phyloP scores from a whole-genome alignment of 2,329 filamentous ascomycete species.

The Biscogniauxia marginata region DNA sequence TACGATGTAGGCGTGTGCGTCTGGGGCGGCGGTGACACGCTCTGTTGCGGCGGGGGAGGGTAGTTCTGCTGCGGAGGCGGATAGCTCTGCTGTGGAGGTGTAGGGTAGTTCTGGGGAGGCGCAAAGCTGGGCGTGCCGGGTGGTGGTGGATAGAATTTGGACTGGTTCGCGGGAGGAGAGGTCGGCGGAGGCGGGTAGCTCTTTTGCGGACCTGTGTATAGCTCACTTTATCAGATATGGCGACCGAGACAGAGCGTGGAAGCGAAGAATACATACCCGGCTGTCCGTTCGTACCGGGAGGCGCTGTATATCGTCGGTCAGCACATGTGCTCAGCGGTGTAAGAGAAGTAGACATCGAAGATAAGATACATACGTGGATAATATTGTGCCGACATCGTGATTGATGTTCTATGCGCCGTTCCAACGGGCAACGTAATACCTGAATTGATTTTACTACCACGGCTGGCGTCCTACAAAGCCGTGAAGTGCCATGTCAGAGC shows the following conservation, averaged over 20 bases:
- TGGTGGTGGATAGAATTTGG: conserved; percentile 45
- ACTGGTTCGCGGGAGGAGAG: conserved; percentile 46
- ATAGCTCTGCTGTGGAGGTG: conserved; percentile 29
- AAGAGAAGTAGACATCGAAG: background rate
- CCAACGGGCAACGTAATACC: background rate
- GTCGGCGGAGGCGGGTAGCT: conserved; percentile 47
- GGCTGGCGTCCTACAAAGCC: background rate
- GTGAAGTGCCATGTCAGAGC: background rate
- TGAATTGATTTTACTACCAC: background rate
- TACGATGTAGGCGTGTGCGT: conserved; percentile 32
- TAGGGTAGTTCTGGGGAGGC: conserved; percentile 26
- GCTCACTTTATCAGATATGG: conserved; percentile 9
- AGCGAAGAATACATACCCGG: conserved; percentile 24
- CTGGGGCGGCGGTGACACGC: conserved; percentile 38
- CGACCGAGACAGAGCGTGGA: conserved; percentile 6
- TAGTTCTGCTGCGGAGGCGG: conserved; percentile 34
- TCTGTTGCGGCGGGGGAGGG: conserved; percentile 32
- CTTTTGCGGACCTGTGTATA: conserved; percentile 31
- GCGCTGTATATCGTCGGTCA: conserved; percentile 33
- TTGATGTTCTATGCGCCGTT: background rate
- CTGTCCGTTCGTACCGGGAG: conserved; percentile 38
- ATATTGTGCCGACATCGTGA: conserved; percentile 43
- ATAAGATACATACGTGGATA: conserved; percentile 39
- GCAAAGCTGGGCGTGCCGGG: conserved; percentile 37
- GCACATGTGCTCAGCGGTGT: background rate